These are phyloP conservation scores for Collybiopsis luxurians DNA, from an alignment of 768 basidiomycete genomes.

Conservation along the genomic window DNA sequence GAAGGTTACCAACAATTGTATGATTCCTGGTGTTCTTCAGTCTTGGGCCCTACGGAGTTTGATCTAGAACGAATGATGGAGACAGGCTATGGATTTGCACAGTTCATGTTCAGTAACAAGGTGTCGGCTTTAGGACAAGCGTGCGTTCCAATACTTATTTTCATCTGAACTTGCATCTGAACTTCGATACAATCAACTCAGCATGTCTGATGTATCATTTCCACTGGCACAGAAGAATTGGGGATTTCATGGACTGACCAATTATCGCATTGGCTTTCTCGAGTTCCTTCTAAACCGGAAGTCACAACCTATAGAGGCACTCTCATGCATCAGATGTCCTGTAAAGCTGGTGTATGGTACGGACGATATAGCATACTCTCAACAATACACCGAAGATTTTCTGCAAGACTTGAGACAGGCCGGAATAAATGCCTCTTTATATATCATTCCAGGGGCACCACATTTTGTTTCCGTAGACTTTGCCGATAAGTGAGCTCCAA, in stretches of 20 bases:
- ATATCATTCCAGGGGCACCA: slow-evolving; percentile 18
- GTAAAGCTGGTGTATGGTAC: slow-evolving; percentile 21
- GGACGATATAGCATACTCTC: slow-evolving; percentile 23
- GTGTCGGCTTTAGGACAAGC: slow-evolving; percentile 1
- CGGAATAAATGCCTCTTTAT: slow-evolving; percentile 17
- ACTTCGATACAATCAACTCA: background rate
- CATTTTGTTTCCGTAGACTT: slow-evolving; percentile 18
- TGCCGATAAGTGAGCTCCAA: slow-evolving; percentile 4
- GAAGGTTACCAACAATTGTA: slow-evolving; percentile 13
- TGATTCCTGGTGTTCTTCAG: slow-evolving; percentile 10
- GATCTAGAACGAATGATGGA: slow-evolving; percentile 10
- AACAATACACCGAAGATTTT: slow-evolving; percentile 15
- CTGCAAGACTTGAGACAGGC: slow-evolving; percentile 18
- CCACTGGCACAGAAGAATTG: slow-evolving; percentile 1
- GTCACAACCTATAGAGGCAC: background rate
- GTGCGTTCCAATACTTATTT: background rate
- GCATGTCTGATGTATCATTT: background rate
- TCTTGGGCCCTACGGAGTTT: background rate
- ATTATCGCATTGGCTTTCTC: background rate
- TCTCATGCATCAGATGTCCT: slow-evolving; percentile 16
- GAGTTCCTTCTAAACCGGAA: slow-evolving; percentile 9
- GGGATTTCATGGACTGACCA: background rate
- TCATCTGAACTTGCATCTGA: background rate
- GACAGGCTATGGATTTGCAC: slow-evolving; percentile 10
- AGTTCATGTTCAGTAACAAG: slow-evolving; percentile 12